Conservation (phyloP, 2,329 filamentous ascomycete species). For the Pestalotiopsis sp. region DNA sequence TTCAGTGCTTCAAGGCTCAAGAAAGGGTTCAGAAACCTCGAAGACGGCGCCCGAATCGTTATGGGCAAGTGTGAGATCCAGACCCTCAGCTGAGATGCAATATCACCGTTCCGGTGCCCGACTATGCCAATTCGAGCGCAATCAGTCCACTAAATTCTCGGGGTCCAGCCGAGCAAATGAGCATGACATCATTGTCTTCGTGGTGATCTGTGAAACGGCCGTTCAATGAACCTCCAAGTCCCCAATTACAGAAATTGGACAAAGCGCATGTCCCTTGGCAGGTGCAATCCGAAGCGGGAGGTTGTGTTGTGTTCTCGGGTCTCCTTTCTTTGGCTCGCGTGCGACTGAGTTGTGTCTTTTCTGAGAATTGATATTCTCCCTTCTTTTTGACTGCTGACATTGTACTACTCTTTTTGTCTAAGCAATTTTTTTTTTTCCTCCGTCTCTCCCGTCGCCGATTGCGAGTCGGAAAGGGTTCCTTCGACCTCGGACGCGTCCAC, state of each 20-base stretch:
- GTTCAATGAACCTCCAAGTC: not conserved
- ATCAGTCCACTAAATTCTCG: not conserved
- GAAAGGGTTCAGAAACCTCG: not conserved
- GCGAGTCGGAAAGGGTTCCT: not conserved
- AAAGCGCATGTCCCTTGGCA: not conserved
- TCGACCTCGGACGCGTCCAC: not conserved
- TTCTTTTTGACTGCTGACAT: not conserved
- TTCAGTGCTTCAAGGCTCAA: not conserved
- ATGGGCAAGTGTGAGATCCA: not conserved
- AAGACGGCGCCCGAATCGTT: not conserved
- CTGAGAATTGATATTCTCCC: not conserved
- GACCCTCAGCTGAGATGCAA: not conserved
- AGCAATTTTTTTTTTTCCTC: not conserved
- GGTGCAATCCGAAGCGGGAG: not conserved
- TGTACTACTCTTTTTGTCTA: not conserved
- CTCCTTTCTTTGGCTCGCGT: not conserved
- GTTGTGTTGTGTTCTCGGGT: not conserved
- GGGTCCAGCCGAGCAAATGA: conserved; percentile 5
- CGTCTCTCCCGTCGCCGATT: not conserved
- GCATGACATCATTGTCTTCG: conserved; percentile 4
- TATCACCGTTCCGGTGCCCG: not conserved
- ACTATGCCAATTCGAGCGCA: not conserved
- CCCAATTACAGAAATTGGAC: not conserved
- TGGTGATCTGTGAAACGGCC: conserved; percentile 1
- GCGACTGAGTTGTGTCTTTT: not conserved